Percentiles rank a stretch among this genome's conserved stretches.
Conservation (phyloP, 2,329 filamentous ascomycete genomes). For the Ophiostoma fasciatum region DNA sequence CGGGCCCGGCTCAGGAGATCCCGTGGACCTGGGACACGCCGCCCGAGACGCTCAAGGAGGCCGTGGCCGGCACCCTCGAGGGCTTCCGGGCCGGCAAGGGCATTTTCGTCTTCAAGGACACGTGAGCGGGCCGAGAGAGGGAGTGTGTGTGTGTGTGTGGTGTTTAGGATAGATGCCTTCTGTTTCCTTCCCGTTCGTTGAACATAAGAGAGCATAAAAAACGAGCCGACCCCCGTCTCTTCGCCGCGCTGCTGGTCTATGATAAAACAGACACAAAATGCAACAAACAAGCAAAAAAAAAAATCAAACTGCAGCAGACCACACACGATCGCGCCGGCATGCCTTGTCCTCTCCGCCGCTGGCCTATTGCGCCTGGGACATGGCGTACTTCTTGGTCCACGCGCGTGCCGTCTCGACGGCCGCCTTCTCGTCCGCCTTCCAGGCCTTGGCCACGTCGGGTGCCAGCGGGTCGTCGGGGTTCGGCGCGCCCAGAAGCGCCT, state of each 20-base stretch:
- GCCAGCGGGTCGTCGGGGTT: conserved; percentile 98
- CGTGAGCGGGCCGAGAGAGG: conserved; percentile 24
- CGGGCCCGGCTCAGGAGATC: conserved; percentile 70
- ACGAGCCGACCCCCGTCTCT: background rate
- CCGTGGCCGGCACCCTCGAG: conserved; percentile 68
- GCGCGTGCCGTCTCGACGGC: conserved; percentile 86
- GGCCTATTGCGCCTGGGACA: conserved; percentile 22
- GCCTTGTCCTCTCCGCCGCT: background rate
- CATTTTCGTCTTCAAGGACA: conserved; percentile 65
- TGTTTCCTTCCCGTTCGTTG: too few relatives aligned
- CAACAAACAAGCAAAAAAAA: background rate
- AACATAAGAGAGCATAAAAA: background rate
- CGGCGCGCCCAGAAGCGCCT: conserved; percentile 85
- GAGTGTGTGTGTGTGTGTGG: too few relatives aligned
- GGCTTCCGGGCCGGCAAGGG: conserved; percentile 83
- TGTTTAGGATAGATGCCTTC: too few relatives aligned
- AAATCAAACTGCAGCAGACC: background rate
- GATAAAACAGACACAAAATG: background rate
- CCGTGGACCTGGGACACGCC: conserved; percentile 73
- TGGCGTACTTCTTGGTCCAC: conserved; percentile 78
- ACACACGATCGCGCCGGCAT: background rate
- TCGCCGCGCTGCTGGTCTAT: background rate
- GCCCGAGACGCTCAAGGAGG: conserved; percentile 49
- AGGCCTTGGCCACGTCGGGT: conserved; percentile 91
- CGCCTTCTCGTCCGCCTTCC: conserved; percentile 90